A percentile compares a stretch with the other conserved stretches of the same genome.
These are phyloP conservation scores for Candida nemodendra DNA, from an alignment of 805 yeast genomes.

Conservation along the genomic window DNA sequence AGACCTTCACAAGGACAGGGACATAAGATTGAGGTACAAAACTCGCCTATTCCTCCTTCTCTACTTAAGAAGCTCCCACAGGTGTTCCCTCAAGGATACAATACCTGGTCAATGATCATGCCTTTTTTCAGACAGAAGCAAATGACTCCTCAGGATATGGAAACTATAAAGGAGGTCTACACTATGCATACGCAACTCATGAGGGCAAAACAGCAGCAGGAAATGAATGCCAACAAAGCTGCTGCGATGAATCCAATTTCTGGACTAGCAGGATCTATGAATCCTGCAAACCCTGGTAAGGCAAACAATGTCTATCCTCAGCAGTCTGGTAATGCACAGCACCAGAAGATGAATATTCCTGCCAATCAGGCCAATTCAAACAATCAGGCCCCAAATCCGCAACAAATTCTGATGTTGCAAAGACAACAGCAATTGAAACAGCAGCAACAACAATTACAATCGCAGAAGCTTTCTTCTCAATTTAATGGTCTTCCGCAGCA, in stretches of 20 bases:
- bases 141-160: slow-evolving; percentile 57
- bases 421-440: slow-evolving; percentile 32
- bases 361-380: slow-evolving; percentile 7
- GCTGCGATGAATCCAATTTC: slow-evolving; percentile 3
- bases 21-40: slow-evolving; percentile 46
- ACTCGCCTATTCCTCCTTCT: slow-evolving; percentile 69
- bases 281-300: background rate
- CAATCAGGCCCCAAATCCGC: slow-evolving; percentile 28
- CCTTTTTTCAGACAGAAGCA: slow-evolving; percentile 55
- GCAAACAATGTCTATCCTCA: background rate
- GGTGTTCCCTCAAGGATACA: slow-evolving; percentile 66
- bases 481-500: slow-evolving; percentile 2
- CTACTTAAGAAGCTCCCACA: slow-evolving; percentile 67
- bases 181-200: slow-evolving; percentile 62
- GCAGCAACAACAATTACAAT: slow-evolving; percentile 21
- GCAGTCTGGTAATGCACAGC: slow-evolving; percentile 2
- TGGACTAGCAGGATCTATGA: background rate
- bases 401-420: slow-evolving; percentile 32
- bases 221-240: slow-evolving; percentile 11
- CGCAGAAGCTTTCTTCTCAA: slow-evolving; percentile 1
- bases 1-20: slow-evolving; percentile 16
- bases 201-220: slow-evolving; percentile 41
- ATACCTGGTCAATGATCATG: slow-evolving; percentile 79
- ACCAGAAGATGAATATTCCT: slow-evolving; percentile 14
- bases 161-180: slow-evolving; percentile 64